Evolutionary conservation across 2,329 filamentous ascomycete species (phyloP).

Genomic region (Talaromyces sp.): DNA sequence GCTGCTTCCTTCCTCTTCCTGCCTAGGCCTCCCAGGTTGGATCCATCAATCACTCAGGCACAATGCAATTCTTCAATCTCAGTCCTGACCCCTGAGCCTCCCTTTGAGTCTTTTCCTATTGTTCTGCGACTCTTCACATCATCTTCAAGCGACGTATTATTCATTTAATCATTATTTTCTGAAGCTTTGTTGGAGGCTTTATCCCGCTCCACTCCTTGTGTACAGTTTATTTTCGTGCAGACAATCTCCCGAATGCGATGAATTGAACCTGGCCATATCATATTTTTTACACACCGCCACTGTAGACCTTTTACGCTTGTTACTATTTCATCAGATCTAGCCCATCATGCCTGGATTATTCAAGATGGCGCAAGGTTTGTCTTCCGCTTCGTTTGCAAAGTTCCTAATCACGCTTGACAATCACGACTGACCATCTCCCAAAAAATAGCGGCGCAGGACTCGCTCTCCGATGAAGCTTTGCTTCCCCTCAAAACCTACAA

Average conservation of each 20-base stretch:
- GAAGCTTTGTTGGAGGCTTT: neutral
- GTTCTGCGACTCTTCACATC: neutral
- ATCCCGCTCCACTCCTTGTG: neutral
- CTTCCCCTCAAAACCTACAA: slow-evolving; percentile 93
- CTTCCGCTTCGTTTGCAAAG: neutral
- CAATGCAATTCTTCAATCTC: neutral
- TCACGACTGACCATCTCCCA: neutral
- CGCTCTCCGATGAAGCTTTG: slow-evolving; percentile 83
- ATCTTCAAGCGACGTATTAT: neutral
- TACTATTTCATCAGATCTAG: neutral
- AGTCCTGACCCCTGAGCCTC: neutral
- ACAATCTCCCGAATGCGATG: slow-evolving; percentile 7
- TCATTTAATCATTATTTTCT: neutral
- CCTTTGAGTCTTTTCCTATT: neutral
- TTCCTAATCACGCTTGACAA: neutral
- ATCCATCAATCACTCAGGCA: neutral
- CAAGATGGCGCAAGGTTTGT: slow-evolving; percentile 37
- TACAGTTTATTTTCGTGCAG: neutral
- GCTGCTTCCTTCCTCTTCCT: slow-evolving; percentile 1
- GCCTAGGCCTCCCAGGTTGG: neutral
- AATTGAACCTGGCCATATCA: slow-evolving; percentile 1
- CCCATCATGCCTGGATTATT: slow-evolving; percentile 31
- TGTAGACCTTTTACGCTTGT: neutral
- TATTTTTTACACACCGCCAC: slow-evolving; percentile 7
- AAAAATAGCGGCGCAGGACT: slow-evolving; percentile 46